These are phyloP conservation scores for Nicotiana attenuata DNA, from an alignment of 257 asterid genomes.

Conservation along the genomic window DNA sequence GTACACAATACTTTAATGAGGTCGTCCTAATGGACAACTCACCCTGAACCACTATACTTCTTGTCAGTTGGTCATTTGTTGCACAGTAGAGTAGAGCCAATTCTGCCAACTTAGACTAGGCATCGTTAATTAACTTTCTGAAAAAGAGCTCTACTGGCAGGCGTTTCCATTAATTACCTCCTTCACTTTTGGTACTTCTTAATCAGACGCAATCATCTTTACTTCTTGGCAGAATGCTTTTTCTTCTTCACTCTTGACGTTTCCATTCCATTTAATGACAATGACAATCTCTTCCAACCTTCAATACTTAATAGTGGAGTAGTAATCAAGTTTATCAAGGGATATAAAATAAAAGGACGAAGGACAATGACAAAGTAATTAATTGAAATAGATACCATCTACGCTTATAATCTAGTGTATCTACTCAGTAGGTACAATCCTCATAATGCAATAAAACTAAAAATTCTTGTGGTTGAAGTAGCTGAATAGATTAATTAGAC, in stretches of 20 bases:
- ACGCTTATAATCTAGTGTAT: too few species aligned
- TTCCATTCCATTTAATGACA: neutral
- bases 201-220: neutral
- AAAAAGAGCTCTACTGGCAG: neutral
- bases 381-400: too few species aligned
- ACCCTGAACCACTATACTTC: neutral
- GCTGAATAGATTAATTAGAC: neutral
- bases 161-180: neutral
- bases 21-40: neutral
- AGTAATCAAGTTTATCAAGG: too few species aligned
- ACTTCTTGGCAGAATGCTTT: too few species aligned
- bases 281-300: too few species aligned
- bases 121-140: neutral
- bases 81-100: neutral
- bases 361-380: too few species aligned
- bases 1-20: neutral
- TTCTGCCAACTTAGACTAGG: neutral
- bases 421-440: too few species aligned
- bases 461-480: neutral
- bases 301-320: too few species aligned
- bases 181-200: neutral
- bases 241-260: neutral
- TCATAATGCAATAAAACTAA: too few species aligned
- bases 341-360: too few species aligned
- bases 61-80: neutral